These are phyloP conservation scores for Neurospora sp. DNA, from an alignment of 495 filamentous ascomycete species.

Conservation along the genomic window DNA sequence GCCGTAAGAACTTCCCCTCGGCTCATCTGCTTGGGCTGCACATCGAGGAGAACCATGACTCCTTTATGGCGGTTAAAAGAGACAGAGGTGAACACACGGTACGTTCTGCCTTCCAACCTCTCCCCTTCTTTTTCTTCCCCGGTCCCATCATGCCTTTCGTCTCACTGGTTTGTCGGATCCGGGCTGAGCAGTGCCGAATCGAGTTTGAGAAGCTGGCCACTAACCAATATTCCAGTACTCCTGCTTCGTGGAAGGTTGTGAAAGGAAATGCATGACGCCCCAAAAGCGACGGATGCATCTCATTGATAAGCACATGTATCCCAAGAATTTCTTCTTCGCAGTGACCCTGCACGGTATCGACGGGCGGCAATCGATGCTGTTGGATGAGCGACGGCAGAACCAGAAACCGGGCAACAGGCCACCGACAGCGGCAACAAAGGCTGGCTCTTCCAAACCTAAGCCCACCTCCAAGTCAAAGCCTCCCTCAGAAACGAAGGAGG, in stretches of 20 bases:
- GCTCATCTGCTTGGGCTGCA: conserved; percentile 66
- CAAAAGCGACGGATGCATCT: conserved; percentile 79
- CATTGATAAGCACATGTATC: conserved; percentile 92
- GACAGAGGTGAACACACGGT: conserved; percentile 83
- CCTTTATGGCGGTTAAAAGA: conserved; percentile 55
- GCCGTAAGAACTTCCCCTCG: conserved; percentile 67
- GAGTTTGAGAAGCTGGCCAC: not conserved
- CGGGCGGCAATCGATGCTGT: conserved; percentile 65
- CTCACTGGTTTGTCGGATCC: not conserved
- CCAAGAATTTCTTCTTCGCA: conserved; percentile 82
- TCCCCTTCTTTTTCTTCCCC: not conserved
- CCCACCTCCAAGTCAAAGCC: conserved; percentile 12
- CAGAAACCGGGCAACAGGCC: conserved; percentile 19
- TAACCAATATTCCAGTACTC: conserved; percentile 47
- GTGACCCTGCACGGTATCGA: conserved; percentile 86
- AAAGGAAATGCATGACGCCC: conserved; percentile 71
- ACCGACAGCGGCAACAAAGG: conserved; percentile 17
- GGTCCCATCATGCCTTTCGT: not conserved
- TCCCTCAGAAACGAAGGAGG: not conserved
- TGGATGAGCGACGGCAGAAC: conserved; percentile 28
- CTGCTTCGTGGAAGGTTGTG: conserved; percentile 85
- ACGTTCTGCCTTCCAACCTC: conserved; percentile 20
- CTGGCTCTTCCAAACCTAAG: conserved; percentile 5
- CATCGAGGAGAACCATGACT: conserved; percentile 88
- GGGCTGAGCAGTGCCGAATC: not conserved